phyloP scores from a whole-genome alignment of 2,329 filamentous ascomycete species.

The Pseudogymnoascus sp. region DNA sequence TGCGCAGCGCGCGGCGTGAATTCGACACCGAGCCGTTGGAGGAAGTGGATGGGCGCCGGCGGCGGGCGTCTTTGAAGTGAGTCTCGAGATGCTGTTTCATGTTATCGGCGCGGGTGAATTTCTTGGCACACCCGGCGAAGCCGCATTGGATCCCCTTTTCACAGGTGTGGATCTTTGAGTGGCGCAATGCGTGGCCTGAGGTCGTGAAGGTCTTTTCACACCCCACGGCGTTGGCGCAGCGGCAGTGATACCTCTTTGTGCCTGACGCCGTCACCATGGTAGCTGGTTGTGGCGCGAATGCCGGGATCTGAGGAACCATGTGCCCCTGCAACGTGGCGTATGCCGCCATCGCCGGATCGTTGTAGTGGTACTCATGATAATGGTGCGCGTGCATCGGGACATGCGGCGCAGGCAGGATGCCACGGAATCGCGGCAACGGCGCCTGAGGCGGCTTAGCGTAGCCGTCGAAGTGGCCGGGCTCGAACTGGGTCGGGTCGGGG shows the following conservation, averaged over 20 bases:
- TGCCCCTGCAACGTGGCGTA: no score
- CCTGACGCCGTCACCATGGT: not conserved
- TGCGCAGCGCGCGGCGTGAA: no score
- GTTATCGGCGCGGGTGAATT: constrained; percentile 77
- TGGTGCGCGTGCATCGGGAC: no score
- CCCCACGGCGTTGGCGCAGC: constrained; percentile 62
- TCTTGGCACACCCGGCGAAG: constrained; percentile 64
- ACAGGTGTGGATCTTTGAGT: constrained; percentile 77
- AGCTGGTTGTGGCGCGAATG: not conserved
- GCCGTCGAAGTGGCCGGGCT: no score
- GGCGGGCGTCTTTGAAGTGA: constrained; percentile 57
- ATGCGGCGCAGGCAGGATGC: no score
- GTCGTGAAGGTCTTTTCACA: constrained; percentile 80
- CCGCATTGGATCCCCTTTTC: constrained; percentile 69
- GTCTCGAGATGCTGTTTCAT: constrained; percentile 82
- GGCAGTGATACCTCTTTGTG: constrained; percentile 66
- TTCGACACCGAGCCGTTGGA: no score
- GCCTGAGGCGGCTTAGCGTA: no score
- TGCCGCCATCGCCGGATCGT: no score
- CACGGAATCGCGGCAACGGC: no score
- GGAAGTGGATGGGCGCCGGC: not conserved
- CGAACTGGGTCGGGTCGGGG: no score
- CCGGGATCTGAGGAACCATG: no score
- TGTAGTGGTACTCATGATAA: no score
- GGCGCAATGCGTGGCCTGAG: constrained; percentile 73